These are phyloP conservation scores for Turnera subulata DNA, from an alignment of 345 rosid genomes.

Conservation along the genomic window DNA sequence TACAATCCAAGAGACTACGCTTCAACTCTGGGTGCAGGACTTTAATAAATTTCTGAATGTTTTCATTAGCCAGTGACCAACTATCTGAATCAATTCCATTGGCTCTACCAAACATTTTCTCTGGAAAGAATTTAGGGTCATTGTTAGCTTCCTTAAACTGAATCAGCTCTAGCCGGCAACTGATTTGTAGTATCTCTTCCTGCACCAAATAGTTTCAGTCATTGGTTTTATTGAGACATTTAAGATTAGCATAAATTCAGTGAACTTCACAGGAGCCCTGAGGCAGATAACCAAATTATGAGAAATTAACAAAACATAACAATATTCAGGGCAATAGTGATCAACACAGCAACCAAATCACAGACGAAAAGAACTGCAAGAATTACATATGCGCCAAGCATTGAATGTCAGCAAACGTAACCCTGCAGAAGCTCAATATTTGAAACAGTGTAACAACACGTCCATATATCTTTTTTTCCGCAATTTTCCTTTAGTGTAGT, in stretches of 20 bases:
- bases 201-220: conserved; percentile 36
- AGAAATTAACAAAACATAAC: too few relatives aligned
- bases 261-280: too few relatives aligned
- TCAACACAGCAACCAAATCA: too few relatives aligned
- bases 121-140: conserved; percentile 36
- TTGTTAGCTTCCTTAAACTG: conserved; percentile 45
- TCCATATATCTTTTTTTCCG: too few relatives aligned
- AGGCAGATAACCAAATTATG: too few relatives aligned
- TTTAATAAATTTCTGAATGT: conserved; percentile 37
- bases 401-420: too few relatives aligned
- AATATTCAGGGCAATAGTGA: too few relatives aligned
- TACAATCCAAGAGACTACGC: conserved; percentile 50
- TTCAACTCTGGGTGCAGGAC: conserved; percentile 38
- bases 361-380: too few relatives aligned
- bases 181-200: conserved; percentile 55
- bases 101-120: conserved; percentile 21
- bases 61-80: conserved; percentile 27
- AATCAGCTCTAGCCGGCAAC: conserved; percentile 55
- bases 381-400: too few relatives aligned
- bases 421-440: too few relatives aligned
- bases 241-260: not conserved
- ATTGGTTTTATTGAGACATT: not conserved
- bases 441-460: too few relatives aligned
- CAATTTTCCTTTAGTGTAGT: too few relatives aligned
- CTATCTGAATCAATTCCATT: conserved; percentile 21